Evolutionary conservation across 495 filamentous ascomycete genomes (phyloP).

Genomic region (Penicillium fimorum): DNA sequence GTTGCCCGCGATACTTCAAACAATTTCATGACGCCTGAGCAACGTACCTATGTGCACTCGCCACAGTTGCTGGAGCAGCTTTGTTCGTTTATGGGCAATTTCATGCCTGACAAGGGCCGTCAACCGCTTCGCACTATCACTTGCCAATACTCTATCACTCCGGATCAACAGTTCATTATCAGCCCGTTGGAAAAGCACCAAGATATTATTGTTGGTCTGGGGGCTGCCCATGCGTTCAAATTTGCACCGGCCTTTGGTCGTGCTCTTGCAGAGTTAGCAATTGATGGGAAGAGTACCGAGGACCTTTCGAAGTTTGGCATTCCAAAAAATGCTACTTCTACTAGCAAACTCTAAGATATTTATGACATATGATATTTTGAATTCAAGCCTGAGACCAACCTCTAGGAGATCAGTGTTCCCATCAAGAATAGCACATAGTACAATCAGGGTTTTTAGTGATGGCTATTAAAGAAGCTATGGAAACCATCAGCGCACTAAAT

Average conservation of each 20-base stretch:
- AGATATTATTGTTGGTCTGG: slow-evolving; percentile 29
- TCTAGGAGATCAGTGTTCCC: not conserved
- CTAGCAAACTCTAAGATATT: slow-evolving; percentile 13
- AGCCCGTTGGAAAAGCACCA: slow-evolving; percentile 24
- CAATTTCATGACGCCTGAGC: slow-evolving; percentile 31
- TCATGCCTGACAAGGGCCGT: slow-evolving; percentile 27
- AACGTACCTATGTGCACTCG: slow-evolving; percentile 30
- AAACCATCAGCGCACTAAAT: not conserved
- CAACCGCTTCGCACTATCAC: slow-evolving; percentile 30
- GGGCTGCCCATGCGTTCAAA: slow-evolving; percentile 34
- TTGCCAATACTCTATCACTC: slow-evolving; percentile 32
- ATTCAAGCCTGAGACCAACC: not conserved
- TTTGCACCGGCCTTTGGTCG: slow-evolving; percentile 33
- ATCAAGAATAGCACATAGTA: not conserved
- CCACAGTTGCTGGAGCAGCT: slow-evolving; percentile 23
- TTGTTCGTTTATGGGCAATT: slow-evolving; percentile 17
- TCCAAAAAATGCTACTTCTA: slow-evolving; percentile 6
- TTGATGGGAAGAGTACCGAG: slow-evolving; percentile 29
- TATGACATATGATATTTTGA: not conserved
- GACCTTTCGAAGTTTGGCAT: slow-evolving; percentile 31
- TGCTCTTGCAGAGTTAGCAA: slow-evolving; percentile 28
- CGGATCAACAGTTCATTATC: slow-evolving; percentile 31
- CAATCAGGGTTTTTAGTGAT: too few relatives aligned
- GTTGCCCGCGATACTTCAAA: slow-evolving; percentile 27
- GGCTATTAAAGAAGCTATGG: not conserved